Conservation (phyloP, 768 basidiomycete species). For the Termitomyces sp. region DNA sequence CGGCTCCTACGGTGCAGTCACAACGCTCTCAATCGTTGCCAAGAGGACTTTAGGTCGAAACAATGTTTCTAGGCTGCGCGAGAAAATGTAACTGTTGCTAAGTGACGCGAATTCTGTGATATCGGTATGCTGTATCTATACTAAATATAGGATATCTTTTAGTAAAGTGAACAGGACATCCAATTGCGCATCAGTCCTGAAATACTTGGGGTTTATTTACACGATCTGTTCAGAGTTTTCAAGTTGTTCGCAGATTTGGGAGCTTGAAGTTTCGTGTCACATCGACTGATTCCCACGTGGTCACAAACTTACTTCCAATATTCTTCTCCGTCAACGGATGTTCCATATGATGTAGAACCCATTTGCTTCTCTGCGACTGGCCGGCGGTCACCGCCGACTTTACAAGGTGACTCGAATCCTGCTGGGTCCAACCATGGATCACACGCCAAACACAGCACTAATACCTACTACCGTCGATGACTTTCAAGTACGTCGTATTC, state of each 20-base stretch:
- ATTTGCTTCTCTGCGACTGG: neutral
- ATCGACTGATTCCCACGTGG: neutral
- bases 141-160: neutral
- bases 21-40: conserved; percentile 6
- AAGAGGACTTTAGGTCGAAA: neutral
- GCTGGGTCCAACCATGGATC: neutral
- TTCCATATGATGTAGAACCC: neutral
- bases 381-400: neutral
- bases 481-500: conserved; percentile 21
- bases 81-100: neutral
- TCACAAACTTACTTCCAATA: neutral
- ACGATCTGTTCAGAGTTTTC: neutral
- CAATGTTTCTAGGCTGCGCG: neutral
- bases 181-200: neutral
- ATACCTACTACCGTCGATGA: conserved; percentile 27
- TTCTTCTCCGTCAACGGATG: neutral
- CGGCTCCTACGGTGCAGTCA: neutral
- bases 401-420: too few species aligned
- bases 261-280: neutral
- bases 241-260: too few species aligned
- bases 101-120: neutral
- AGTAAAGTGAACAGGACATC: neutral
- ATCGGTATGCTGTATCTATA: neutral
- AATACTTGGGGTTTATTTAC: too few species aligned
- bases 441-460: neutral